Base-by-base conservation (phyloP, 768 basidiomycete species). In the Serpula lacrymans region DNA sequence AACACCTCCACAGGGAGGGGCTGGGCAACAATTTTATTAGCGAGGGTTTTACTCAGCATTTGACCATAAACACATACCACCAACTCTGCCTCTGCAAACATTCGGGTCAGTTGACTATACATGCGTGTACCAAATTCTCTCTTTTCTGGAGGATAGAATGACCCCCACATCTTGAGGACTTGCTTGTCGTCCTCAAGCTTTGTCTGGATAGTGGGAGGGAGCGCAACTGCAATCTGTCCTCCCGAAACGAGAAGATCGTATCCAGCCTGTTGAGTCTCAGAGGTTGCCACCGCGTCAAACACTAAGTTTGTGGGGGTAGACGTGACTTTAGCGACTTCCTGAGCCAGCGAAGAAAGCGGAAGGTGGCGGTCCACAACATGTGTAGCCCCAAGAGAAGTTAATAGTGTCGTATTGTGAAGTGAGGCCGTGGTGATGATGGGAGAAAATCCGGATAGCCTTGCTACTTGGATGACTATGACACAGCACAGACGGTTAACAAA, bases 391-490 rank as follows among this genome's bases (percentile, higher is more conserved):
- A 63, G 43, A 5, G 53, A 50, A 31, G 53, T 53, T 23, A 64
- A 47, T 25, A 47, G 51, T 6, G 37, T 49, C 1, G 43, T 39
- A 37, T 65, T 56, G 39, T 57, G 50, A 13, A 49, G 37, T 3
- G 64, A 64, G 4, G 64, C 51, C 1, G 64, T 65, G 21, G 60
- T 56, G 27, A 65, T 54, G 37, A 65, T 58, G 8, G 55, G 53
- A 9, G 47, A 51, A 42, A 59, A 59, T 5, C 50, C 52, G 22
- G 57, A 57, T 24, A 51, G 36, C 14, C 40, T 45, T 8, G 61
- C 54, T 10, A 58, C 42, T 41, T 58, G 55, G 17, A 59, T 56
- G n/a, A 38, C 58, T 53, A 38, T 8, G 30, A 39, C 40, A 6
- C 29, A 46, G 30, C 3, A 5, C 6, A 32, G 33, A n/a, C n/a